Conservation (phyloP, 2,329 filamentous ascomycete genomes). For the Xylariaceae sp. region DNA sequence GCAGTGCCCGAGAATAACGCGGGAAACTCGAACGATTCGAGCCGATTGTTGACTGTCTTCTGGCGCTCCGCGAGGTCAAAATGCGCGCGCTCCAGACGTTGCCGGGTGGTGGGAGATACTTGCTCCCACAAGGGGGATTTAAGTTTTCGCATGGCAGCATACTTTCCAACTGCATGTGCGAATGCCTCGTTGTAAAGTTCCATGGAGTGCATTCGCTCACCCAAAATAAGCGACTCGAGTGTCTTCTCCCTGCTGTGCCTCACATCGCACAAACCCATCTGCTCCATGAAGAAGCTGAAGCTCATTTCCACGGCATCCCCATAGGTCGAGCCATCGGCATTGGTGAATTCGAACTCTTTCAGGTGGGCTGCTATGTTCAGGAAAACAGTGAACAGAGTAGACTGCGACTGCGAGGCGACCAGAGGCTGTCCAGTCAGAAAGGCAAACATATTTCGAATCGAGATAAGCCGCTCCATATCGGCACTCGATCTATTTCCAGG, state of each 20-base stretch:
- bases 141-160: slow-evolving; percentile 61
- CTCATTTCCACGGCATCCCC: slow-evolving; percentile 54
- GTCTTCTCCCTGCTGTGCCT: slow-evolving; percentile 79
- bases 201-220: slow-evolving; percentile 75
- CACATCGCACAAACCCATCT: slow-evolving; percentile 71
- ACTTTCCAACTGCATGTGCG: slow-evolving; percentile 82
- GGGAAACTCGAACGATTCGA: slow-evolving; percentile 89
- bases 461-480: slow-evolving; percentile 49
- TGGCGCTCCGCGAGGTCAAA: slow-evolving; percentile 71
- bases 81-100: slow-evolving; percentile 73
- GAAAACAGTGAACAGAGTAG: slow-evolving; percentile 47
- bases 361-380: slow-evolving; percentile 46
- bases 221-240: slow-evolving; percentile 80
- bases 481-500: slow-evolving; percentile 29
- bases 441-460: slow-evolving; percentile 58
- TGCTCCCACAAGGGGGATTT: slow-evolving; percentile 61
- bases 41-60: slow-evolving; percentile 59
- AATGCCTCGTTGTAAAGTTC: slow-evolving; percentile 87
- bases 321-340: slow-evolving; percentile 49
- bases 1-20: slow-evolving; percentile 82
- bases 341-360: slow-evolving; percentile 50
- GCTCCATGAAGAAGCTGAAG: slow-evolving; percentile 69
- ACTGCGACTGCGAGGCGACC: slow-evolving; percentile 46
- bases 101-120: slow-evolving; percentile 63
- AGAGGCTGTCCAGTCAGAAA: slow-evolving; percentile 57